Conservation (phyloP, 495 filamentous ascomycete genomes). For the Delitschia confertaspora region DNA sequence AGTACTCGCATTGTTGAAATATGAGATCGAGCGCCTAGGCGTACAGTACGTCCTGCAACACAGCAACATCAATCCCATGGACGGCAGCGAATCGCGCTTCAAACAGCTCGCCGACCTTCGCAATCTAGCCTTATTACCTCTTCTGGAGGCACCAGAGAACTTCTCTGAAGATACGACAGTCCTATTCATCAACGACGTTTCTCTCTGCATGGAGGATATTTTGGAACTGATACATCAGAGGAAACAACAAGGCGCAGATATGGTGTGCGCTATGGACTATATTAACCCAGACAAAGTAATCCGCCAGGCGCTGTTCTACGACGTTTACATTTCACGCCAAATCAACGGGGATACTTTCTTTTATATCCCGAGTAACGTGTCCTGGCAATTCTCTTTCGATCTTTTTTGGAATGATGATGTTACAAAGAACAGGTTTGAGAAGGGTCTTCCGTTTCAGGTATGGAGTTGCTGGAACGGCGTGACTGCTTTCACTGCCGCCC, state of each 20-base stretch:
- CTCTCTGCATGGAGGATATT: constrained; percentile 42
- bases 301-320: constrained; percentile 42
- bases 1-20: constrained; percentile 33
- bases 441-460: constrained; percentile 41
- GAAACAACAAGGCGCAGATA: constrained; percentile 37
- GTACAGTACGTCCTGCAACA: constrained; percentile 33
- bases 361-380: constrained; percentile 39
- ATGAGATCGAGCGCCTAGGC: constrained; percentile 33
- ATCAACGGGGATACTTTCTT: constrained; percentile 44
- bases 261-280: constrained; percentile 49
- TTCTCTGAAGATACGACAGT: constrained; percentile 34
- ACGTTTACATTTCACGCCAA: constrained; percentile 42
- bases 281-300: constrained; percentile 32
- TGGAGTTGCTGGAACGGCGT: constrained; percentile 49
- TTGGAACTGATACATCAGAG: constrained; percentile 44
- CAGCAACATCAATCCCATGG: constrained; percentile 34
- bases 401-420: constrained; percentile 39
- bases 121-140: constrained; percentile 39
- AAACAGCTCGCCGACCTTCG: constrained; percentile 38
- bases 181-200: constrained; percentile 44
- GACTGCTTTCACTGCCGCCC: constrained; percentile 30
- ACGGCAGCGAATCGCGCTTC: constrained; percentile 31
- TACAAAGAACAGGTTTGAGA: constrained; percentile 25
- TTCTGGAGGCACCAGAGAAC: constrained; percentile 19
- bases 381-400: constrained; percentile 37